Base-by-base conservation (phyloP, 495 filamentous ascomycete species). In the Thozetella sp. region DNA sequence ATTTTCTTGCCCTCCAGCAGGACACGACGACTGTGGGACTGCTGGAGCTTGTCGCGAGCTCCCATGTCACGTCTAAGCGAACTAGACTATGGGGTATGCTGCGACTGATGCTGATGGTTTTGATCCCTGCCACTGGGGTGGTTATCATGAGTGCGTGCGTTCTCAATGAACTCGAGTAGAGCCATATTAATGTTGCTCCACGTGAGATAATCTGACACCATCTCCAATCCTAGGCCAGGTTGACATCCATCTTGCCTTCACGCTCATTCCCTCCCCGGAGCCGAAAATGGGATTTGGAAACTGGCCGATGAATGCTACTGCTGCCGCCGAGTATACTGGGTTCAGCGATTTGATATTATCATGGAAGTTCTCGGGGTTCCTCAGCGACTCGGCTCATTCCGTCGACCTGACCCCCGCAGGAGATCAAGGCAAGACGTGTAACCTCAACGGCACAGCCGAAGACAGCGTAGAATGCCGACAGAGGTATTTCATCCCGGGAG, bases 401-500 rank as follows among this genome's bases (percentile, higher is more conserved):
- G 25, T 58, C 1, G 45, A 53, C 25, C 19, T 58, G 23, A 51
- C 56, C 1, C 45, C 46, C 1, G 45, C 26, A 19, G 46, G 46
- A 23, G 56, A 58, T 12, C 11, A 23, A 11, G 45, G 13, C 12
- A 19, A 25, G 1, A 17, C 30, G 3, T 58, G 56, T 23, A n/a
- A 46, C 19, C 56, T 51, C n/a, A 58, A 58, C 46, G 56, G 45
- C 23, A 46, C 9, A 12, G 6, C 23, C 45, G 19, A 58, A 3
- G 25, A 48, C 1, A 9, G 3, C 15, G 11, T 13, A 15, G 46
- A 23, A 0, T 58, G 56, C 19, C 56, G 23, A n/a, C 55, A 55
- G 1, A 58, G 25, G 2, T 62, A 54, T 27, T 62, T 58, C 25
- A 19, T 62, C 3, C 43, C 60, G 11, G 55, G 55, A 17, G 60